phyloP scores from a whole-genome alignment of 148 eudicot genomes.

The Arbutus unedo region DNA sequence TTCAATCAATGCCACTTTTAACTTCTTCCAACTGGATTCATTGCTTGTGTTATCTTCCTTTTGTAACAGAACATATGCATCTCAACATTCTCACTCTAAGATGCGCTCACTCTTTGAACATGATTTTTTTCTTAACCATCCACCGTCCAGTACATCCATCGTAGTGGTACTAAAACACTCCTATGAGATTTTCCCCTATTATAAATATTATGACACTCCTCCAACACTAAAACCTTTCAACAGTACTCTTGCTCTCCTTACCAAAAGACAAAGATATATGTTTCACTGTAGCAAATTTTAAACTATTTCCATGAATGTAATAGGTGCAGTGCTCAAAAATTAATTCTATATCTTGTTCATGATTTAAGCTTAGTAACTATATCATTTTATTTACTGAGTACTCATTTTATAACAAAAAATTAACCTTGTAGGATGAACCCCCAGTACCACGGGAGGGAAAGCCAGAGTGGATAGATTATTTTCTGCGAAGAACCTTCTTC shows the following conservation, averaged over 20 bases:
- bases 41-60: neutral
- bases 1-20: neutral
- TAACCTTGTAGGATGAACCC: neutral
- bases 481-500: constrained; percentile 38
- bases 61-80: neutral
- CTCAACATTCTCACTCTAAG: neutral
- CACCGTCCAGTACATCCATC: neutral
- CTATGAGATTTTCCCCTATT: neutral
- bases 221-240: neutral
- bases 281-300: neutral
- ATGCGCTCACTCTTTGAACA: neutral
- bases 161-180: neutral
- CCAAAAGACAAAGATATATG: neutral
- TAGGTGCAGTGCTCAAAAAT: neutral
- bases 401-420: neutral
- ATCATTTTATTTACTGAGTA: neutral
- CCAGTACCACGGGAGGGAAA: neutral
- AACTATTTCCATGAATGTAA: neutral
- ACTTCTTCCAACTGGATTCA: neutral
- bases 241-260: neutral
- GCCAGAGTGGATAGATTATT: constrained; percentile 44
- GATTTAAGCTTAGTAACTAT: neutral
- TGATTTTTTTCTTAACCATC: neutral
- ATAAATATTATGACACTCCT: neutral
- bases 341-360: neutral